phyloP scores from a whole-genome alignment of 805 yeast species.

The Grigorovia yakushimaensis region DNA sequence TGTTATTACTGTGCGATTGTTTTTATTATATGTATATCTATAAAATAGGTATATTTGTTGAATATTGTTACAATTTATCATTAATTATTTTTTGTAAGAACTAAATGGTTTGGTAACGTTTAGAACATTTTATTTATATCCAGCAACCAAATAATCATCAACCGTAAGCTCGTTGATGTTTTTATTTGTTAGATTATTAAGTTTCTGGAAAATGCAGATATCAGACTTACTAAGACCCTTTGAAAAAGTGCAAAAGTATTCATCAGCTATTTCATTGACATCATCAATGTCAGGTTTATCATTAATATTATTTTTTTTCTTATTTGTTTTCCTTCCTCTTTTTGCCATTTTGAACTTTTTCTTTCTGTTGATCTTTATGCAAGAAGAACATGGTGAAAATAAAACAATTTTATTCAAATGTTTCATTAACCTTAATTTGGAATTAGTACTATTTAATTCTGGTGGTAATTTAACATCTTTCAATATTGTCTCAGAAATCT shows the following conservation, averaged over 20 bases:
- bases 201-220: neutral
- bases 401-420: slow-evolving; percentile 33
- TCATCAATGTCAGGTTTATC: neutral
- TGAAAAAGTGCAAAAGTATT: slow-evolving; percentile 31
- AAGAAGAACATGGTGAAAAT: slow-evolving; percentile 47
- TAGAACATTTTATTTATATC: neutral
- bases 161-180: neutral
- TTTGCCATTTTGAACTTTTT: neutral
- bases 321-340: neutral
- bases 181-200: neutral
- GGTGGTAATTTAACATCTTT: slow-evolving; percentile 1
- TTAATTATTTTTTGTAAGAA: neutral
- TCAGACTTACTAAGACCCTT: slow-evolving; percentile 59
- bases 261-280: neutral
- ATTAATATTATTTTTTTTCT: neutral
- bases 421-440: slow-evolving; percentile 8
- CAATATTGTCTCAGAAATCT: slow-evolving; percentile 1
- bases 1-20: neutral
- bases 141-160: neutral
- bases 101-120: too few species aligned
- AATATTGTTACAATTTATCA: neutral
- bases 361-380: slow-evolving; percentile 21
- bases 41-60: neutral
- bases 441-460: neutral
- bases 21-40: neutral